Evolutionary conservation across 169 alveolate genomes (phyloP).

Genomic region (Eimeria praecox): DNA sequence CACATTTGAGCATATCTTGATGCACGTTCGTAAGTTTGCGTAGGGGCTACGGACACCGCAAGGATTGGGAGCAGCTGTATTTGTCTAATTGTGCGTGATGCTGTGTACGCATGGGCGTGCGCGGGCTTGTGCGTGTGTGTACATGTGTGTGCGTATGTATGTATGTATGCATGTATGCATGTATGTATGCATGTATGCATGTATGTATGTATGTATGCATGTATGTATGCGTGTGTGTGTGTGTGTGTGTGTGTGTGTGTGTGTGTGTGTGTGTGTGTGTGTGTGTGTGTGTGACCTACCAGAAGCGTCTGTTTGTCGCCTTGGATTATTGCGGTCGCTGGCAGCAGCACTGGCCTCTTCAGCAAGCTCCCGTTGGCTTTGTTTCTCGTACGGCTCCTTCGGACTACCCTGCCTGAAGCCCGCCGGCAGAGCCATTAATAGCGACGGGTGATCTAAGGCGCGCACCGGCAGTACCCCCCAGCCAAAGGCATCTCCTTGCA

Average conservation of each 20-base stretch:
- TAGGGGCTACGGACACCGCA: not conserved
- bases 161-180: not conserved
- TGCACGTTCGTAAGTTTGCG: not conserved
- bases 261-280: not conserved
- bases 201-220: too few species aligned
- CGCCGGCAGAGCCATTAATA: slow-evolving; percentile 93
- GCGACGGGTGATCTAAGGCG: slow-evolving; percentile 92
- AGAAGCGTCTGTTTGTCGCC: slow-evolving; percentile 38
- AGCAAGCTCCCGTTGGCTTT: slow-evolving; percentile 14
- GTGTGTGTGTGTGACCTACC: not conserved
- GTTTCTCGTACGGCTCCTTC: slow-evolving; percentile 87
- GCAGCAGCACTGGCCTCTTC: slow-evolving; percentile 30
- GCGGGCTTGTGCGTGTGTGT: not conserved
- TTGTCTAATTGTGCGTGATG: not conserved
- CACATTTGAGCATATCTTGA: not conserved
- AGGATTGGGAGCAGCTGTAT: not conserved
- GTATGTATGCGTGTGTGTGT: too few species aligned
- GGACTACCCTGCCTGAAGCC: slow-evolving; percentile 91
- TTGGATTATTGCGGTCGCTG: slow-evolving; percentile 21
- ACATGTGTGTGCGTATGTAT: not conserved
- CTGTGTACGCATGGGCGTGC: not conserved
- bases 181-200: too few species aligned
- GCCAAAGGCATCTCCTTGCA: slow-evolving; percentile 86
- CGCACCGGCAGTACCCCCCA: slow-evolving; percentile 95
- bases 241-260: not conserved